Percentiles rank a stretch among this genome's conserved stretches.
Evolutionary conservation across 176 grass and related monocot genomes (phyloP).

Genomic region (Coix lacrymajobi): DNA sequence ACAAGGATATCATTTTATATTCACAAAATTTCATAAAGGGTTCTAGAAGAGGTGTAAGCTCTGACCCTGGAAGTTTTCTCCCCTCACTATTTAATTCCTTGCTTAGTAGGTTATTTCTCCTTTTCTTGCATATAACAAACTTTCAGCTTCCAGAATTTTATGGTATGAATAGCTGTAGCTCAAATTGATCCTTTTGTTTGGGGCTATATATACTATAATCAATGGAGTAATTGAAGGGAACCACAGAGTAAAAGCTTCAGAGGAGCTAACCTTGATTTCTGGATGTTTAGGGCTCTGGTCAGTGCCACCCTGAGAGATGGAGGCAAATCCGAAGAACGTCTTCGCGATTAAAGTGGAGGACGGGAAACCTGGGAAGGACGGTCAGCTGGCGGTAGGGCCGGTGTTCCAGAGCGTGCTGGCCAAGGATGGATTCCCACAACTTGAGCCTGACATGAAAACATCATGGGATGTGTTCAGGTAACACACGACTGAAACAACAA

Average conservation of each 20-base stretch:
- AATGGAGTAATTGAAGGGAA: neutral
- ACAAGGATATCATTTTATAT: conserved; percentile 1
- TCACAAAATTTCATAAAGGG: neutral
- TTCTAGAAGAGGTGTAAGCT: neutral
- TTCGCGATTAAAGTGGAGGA: conserved; percentile 70
- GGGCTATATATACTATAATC: neutral
- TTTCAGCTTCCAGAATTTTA: neutral
- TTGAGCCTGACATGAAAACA: conserved; percentile 56
- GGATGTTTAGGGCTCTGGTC: neutral
- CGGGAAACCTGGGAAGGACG: conserved; percentile 62
- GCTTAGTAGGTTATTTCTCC: neutral
- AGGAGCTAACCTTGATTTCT: conserved; percentile 20
- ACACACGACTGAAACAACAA: neutral
- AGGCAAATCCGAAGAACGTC: conserved; percentile 39
- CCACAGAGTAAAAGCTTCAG: neutral
- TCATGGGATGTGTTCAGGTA: conserved; percentile 99
- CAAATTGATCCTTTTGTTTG: neutral
- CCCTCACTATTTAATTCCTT: neutral
- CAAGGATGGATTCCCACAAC: conserved; percentile 68
- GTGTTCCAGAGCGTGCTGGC: conserved; percentile 64
- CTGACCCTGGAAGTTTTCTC: neutral
- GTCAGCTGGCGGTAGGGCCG: conserved; percentile 58
- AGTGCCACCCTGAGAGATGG: conserved; percentile 24
- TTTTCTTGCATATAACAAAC: neutral
- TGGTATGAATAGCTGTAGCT: neutral